Evolutionary conservation across 257 asterid genomes (phyloP).

Genomic region (Petrea volubilis): DNA sequence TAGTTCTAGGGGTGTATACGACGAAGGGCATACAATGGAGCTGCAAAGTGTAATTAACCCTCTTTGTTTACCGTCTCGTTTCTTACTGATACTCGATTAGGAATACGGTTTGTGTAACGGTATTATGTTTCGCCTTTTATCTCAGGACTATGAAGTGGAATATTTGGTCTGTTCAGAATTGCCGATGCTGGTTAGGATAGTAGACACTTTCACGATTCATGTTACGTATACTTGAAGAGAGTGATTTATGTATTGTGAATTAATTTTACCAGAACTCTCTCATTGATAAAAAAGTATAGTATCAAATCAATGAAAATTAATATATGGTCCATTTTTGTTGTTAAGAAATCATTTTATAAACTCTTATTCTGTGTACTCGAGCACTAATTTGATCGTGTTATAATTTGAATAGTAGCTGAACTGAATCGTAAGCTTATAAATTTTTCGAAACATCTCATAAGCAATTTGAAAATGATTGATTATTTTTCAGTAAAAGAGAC

Average conservation of each 20-base stretch:
- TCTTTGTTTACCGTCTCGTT: background rate
- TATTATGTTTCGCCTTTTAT: background rate
- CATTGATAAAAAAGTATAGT: conserved; percentile 12
- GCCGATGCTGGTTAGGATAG: conserved; percentile 32
- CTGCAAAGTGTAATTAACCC: too few relatives aligned
- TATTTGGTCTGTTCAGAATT: conserved; percentile 12
- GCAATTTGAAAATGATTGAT: too few relatives aligned
- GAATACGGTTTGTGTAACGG: conserved; percentile 4
- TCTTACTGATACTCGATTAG: background rate
- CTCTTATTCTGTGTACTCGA: background rate
- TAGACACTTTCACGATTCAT: conserved; percentile 17
- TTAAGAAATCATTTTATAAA: background rate
- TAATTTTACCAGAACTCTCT: conserved; percentile 16
- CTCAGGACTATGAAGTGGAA: conserved; percentile 30
- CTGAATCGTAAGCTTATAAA: too few relatives aligned
- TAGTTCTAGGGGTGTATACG: too few relatives aligned
- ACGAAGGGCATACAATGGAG: too few relatives aligned
- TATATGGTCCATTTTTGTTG: background rate
- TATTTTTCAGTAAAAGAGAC: too few relatives aligned
- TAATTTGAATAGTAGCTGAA: too few relatives aligned
- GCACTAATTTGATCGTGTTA: too few relatives aligned
- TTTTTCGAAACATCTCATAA: too few relatives aligned
- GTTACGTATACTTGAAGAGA: conserved; percentile 26
- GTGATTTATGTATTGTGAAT: conserved; percentile 19
- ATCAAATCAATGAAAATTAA: background rate